Evolutionary conservation across 148 eudicot genomes (phyloP).

Genomic region (Limonium bicolor): DNA sequence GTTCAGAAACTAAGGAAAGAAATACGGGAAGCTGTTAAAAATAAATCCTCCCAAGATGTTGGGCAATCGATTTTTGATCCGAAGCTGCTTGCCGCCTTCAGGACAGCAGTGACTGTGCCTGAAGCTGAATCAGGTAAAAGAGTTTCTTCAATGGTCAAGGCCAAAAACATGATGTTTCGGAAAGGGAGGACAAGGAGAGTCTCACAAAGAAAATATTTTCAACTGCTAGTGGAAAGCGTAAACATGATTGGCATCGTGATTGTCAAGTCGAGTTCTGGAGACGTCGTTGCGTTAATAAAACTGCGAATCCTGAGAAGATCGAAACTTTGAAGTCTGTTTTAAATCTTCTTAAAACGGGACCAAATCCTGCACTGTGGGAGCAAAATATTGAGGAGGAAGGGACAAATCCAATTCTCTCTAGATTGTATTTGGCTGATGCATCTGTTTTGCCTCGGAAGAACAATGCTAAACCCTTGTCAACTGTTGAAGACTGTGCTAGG

Average conservation of each 20-base stretch:
- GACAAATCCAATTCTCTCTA: conserved; percentile 62
- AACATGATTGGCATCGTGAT: conserved; percentile 77
- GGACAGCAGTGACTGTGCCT: conserved; percentile 64
- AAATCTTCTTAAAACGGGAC: conserved; percentile 33
- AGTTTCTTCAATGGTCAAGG: conserved; percentile 35
- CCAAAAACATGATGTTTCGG: conserved; percentile 52
- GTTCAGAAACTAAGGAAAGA: conserved; percentile 69
- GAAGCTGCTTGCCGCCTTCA: conserved; percentile 75
- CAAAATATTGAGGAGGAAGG: conserved; percentile 20
- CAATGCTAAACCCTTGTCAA: conserved; percentile 68
- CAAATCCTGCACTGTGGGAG: conserved; percentile 17
- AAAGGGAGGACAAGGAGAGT: conserved; percentile 88
- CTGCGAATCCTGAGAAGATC: conserved; percentile 61
- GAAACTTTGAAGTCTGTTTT: conserved; percentile 78
- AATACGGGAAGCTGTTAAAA: conserved; percentile 69
- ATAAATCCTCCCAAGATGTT: conserved; percentile 39
- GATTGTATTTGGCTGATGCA: conserved; percentile 81
- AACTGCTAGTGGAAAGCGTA: conserved; percentile 50
- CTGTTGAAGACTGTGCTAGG: conserved; percentile 21
- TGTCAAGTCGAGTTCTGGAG: conserved; percentile 96
- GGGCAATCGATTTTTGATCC: conserved; percentile 60
- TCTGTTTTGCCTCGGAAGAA: conserved; percentile 85
- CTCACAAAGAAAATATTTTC: conserved; percentile 86
- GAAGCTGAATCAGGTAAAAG: conserved; percentile 37
- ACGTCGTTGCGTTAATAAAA: conserved; percentile 60